phyloP scores from a whole-genome alignment of 2,329 filamentous ascomycete species.

The Talaromyces islandicus region DNA sequence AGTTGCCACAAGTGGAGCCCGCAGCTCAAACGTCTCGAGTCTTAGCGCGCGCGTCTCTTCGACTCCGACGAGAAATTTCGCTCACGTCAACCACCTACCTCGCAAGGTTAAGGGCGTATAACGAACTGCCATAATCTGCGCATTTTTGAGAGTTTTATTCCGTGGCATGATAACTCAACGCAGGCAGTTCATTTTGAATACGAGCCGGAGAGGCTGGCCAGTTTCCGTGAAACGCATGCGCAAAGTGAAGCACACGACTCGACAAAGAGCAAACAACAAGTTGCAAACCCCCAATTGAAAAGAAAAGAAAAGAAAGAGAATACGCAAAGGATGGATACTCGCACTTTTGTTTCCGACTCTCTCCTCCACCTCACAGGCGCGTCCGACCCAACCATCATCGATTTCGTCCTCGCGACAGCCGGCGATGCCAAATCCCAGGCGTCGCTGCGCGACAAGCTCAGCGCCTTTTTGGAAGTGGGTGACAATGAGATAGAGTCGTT shows the following conservation, averaged over 20 bases:
- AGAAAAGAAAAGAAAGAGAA: neutral
- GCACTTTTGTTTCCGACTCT: conserved; percentile 44
- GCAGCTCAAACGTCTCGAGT: neutral
- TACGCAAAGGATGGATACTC: conserved; percentile 29
- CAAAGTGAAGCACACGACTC: neutral
- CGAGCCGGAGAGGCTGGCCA: neutral
- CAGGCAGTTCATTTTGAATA: neutral
- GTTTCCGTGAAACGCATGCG: no score
- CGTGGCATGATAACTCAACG: neutral
- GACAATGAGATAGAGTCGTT: conserved; percentile 42
- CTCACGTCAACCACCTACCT: neutral
- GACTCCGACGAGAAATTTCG: neutral
- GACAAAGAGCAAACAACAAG: no score
- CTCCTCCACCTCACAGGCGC: conserved; percentile 50
- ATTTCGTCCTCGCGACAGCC: conserved; percentile 53
- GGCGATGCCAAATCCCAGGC: conserved; percentile 43
- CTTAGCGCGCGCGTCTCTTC: neutral
- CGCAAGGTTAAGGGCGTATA: neutral
- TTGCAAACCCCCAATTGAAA: no score
- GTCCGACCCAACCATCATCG: conserved; percentile 51
- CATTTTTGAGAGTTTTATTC: no score
- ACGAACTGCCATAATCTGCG: neutral
- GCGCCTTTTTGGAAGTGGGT: conserved; percentile 46
- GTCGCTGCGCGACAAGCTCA: conserved; percentile 46
- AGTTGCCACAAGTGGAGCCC: neutral